A percentile compares a stretch with the other conserved stretches of the same genome.
These are phyloP conservation scores for Leishmania tropica DNA, from an alignment of 208 protist species.

Conservation along the genomic window DNA sequence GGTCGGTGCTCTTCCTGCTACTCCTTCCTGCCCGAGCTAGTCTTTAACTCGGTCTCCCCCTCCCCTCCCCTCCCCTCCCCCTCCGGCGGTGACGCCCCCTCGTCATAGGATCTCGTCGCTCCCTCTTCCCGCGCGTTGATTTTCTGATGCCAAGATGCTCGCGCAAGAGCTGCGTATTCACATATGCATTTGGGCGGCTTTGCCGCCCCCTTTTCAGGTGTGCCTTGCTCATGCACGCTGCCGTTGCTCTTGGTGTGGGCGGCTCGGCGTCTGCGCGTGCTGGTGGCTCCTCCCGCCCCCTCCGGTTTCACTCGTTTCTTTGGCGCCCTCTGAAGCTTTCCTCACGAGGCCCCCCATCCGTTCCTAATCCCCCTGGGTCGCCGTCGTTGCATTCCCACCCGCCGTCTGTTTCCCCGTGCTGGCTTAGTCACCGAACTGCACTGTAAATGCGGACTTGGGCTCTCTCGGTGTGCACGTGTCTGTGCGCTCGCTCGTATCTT, in stretches of 20 bases:
- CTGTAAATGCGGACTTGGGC: neutral
- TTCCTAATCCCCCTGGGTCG: neutral
- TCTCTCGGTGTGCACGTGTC: neutral
- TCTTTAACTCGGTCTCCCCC: neutral
- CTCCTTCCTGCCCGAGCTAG: too few relatives aligned
- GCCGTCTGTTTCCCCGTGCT: neutral
- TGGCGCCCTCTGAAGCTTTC: neutral
- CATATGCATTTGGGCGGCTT: neutral
- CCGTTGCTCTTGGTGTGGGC: neutral
- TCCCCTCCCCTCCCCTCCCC: too few relatives aligned
- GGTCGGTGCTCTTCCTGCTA: neutral
- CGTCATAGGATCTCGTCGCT: neutral
- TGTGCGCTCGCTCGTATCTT: neutral
- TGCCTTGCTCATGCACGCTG: neutral
- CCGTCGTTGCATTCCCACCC: neutral
- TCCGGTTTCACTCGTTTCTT: neutral
- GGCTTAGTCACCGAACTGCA: neutral
- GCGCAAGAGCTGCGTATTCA: too few relatives aligned
- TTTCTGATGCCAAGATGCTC: neutral
- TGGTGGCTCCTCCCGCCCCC: neutral
- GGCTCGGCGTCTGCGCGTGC: neutral
- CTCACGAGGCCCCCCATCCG: neutral
- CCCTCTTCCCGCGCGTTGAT: too few relatives aligned
- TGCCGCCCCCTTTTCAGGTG: neutral
- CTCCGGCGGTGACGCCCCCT: neutral